Evolutionary conservation across 1,139 yeast genomes (phyloP), one percentile per base, ranked within the genome.

Genomic region (Hyphopichia burtonii): DNA sequence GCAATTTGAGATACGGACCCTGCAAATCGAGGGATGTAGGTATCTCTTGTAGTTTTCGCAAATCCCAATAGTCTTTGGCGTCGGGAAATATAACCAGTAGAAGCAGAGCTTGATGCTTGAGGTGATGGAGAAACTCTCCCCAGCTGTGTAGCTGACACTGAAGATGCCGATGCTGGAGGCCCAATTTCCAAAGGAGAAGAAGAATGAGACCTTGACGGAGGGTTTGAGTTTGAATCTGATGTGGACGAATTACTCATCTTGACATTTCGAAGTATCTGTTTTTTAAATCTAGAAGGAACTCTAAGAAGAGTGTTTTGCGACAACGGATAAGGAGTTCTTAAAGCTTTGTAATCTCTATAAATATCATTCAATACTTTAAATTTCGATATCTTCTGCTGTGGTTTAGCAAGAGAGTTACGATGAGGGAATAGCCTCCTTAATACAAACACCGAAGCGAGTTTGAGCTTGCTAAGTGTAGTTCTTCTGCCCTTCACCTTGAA

Each of bases 11-110:
- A 53, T 16, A 80, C 74, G 0, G 80, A 70, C 14, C 70, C 70
- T 1, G 80, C 64, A 20, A 79, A 44, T 9, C 70, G 65, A 2
- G 86, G 86, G 17, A 82, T 69, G 52, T 82, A 82, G 2, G 71
- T 72, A 45, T 81, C 84, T 50, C 80, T 69, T 8, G 86, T 80
- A 10, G 76, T 73, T 47, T 68, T 73, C 44, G 83, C 78, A 30
- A 81, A 53, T 17, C 82, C 83, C 35, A 65, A 47, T 18, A 74
- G 49, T 40, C 70, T 53, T 48, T 61, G 74, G n/a, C 78, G 58
- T 41, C 71, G 53, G 4, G 58, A 38, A 14, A 27, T 14, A 20
- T 38, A 38, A 4, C 36, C 36, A 7, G 34, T 7, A 16, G 34
- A 17, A 4, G 40, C 31, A n/a, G 44, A 32, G 31, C 40, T 31